Conservation (phyloP, 768 basidiomycete species). For the Hericium erinaceus region DNA sequence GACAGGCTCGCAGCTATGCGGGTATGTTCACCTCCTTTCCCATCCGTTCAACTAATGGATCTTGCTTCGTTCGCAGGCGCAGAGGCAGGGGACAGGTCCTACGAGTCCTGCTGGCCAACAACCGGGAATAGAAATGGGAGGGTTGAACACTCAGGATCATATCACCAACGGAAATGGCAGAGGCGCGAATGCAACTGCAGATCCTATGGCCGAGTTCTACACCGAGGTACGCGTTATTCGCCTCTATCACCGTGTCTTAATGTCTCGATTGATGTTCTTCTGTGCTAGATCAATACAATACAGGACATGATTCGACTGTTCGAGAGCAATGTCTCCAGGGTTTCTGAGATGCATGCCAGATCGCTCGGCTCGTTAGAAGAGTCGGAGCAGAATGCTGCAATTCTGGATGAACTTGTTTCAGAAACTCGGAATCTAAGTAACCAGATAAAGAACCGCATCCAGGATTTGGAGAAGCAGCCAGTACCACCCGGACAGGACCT, state of each 20-base stretch:
- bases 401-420: conserved; percentile 59
- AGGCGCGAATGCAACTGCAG: conserved; percentile 7
- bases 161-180: conserved; percentile 14
- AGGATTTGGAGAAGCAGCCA: conserved; percentile 59
- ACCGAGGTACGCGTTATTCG: conserved; percentile 19
- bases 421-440: conserved; percentile 66
- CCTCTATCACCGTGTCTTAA: neutral
- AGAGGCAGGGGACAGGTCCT: conserved; percentile 19
- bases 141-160: conserved; percentile 13
- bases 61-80: conserved; percentile 17
- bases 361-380: conserved; percentile 75
- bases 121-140: conserved; percentile 23
- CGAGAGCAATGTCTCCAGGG: conserved; percentile 58
- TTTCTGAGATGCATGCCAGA: conserved; percentile 66
- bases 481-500: conserved; percentile 57
- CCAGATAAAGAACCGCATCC: conserved; percentile 62
- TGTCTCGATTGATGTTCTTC: neutral
- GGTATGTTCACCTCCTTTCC: conserved; percentile 5
- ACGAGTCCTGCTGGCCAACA: conserved; percentile 7
- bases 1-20: conserved; percentile 10
- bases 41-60: neutral
- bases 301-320: conserved; percentile 63
- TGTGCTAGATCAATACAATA: conserved; percentile 55
- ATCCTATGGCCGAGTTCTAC: conserved; percentile 24
- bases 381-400: conserved; percentile 47